Conservation (phyloP, 345 rosid species). For the Camelina neglecta region DNA sequence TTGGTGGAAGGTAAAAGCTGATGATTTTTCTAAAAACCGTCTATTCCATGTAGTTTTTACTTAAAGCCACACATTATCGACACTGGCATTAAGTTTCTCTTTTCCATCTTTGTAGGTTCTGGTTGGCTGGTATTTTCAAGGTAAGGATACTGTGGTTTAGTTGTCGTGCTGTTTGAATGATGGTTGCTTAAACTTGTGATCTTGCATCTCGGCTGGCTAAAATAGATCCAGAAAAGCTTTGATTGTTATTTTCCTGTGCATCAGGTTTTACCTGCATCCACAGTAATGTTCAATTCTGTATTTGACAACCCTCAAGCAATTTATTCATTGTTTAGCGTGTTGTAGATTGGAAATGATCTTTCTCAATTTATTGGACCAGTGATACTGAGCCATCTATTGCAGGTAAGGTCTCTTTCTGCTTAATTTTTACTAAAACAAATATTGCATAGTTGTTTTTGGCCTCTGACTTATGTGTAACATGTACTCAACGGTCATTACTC, state of each 20-base stretch:
- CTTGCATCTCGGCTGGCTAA: conserved; percentile 21
- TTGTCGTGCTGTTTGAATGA: not conserved
- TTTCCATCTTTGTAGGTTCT: conserved; percentile 60
- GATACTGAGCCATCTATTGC: conserved; percentile 72
- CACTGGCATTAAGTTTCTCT: conserved; percentile 3
- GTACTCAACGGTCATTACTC: not conserved
- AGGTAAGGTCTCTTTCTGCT: conserved; percentile 51
- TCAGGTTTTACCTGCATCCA: conserved; percentile 15
- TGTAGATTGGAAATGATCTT: conserved; percentile 81
- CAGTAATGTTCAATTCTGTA: conserved; percentile 33
- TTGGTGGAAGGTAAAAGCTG: conserved; percentile 72
- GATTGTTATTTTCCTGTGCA: conserved; percentile 13
- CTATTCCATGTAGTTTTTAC: conserved; percentile 12
- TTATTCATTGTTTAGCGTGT: conserved; percentile 45
- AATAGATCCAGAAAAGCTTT: conserved; percentile 9
- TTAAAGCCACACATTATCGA: not conserved
- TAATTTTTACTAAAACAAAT: not conserved
- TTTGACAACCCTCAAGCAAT: conserved; percentile 32
- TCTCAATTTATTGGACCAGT: conserved; percentile 90
- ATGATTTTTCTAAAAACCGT: conserved; percentile 8
- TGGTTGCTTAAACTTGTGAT: conserved; percentile 18
- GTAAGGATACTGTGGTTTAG: conserved; percentile 45
- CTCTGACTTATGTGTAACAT: not conserved
- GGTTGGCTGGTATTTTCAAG: conserved; percentile 93
- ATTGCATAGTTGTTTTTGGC: conserved; percentile 8